phyloP scores from a whole-genome alignment of 371 early-diverging fungal species.

The Mucor saturninus region DNA sequence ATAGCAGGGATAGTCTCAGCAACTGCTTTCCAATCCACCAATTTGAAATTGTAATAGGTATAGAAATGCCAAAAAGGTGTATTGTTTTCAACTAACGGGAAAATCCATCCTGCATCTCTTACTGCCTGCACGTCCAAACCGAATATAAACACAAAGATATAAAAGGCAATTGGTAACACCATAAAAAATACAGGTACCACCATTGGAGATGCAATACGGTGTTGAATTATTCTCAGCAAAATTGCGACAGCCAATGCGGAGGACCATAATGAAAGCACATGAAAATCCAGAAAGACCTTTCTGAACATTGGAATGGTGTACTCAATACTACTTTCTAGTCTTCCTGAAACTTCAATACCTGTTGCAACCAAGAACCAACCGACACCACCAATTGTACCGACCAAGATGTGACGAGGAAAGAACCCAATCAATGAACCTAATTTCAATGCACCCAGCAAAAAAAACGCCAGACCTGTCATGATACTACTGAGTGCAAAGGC shows the following conservation, averaged over 20 bases:
- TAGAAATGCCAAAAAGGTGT: slow-evolving; percentile 90
- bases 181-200: slow-evolving; percentile 89
- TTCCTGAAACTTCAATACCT: slow-evolving; percentile 88
- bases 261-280: slow-evolving; percentile 79
- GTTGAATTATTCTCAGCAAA: slow-evolving; percentile 59
- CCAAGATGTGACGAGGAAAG: slow-evolving; percentile 95
- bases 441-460: slow-evolving; percentile 83
- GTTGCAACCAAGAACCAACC: slow-evolving; percentile 94
- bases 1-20: slow-evolving; percentile 85
- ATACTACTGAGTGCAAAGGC: slow-evolving; percentile 86
- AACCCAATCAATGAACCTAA: slow-evolving; percentile 85
- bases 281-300: slow-evolving; percentile 59
- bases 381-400: slow-evolving; percentile 95
- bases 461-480: slow-evolving; percentile 88
- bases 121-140: slow-evolving; percentile 70
- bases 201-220: slow-evolving; percentile 61
- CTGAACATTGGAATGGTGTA: slow-evolving; percentile 61
- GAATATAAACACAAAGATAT: slow-evolving; percentile 60
- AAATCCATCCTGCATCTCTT: slow-evolving; percentile 86
- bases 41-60: slow-evolving; percentile 73
- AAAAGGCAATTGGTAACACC: slow-evolving; percentile 81
- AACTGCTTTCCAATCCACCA: slow-evolving; percentile 81
- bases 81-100: slow-evolving; percentile 71
- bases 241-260: slow-evolving; percentile 76
- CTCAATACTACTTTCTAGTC: slow-evolving; percentile 56